Conservation (phyloP, 768 basidiomycete genomes). For the Mycena amicta region DNA sequence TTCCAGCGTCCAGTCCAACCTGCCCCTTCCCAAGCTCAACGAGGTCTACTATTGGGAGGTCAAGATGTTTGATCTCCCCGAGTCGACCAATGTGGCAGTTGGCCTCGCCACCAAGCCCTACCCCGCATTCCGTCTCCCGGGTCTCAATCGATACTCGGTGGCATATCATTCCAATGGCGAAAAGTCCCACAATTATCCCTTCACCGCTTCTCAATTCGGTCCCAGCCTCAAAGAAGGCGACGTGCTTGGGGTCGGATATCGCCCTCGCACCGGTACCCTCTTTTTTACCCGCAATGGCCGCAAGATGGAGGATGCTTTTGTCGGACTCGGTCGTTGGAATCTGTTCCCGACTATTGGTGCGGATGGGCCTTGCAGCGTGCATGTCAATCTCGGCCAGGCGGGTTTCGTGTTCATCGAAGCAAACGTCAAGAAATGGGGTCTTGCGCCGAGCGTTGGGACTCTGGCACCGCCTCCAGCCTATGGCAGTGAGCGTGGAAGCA, state of each 20-base stretch:
- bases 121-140: conserved; percentile 90
- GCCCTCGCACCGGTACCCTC: conserved; percentile 95
- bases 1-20: conserved; percentile 93
- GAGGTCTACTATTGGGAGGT: conserved; percentile 99
- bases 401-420: conserved; percentile 99
- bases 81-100: conserved; percentile 83
- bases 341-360: conserved; percentile 97
- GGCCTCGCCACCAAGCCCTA: conserved; percentile 97
- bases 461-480: conserved; percentile 97
- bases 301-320: conserved; percentile 94
- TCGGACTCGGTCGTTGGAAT: conserved; percentile 88
- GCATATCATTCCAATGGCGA: conserved; percentile 97
- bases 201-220: conserved; percentile 83
- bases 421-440: conserved; percentile 99
- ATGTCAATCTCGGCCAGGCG: conserved; percentile 96
- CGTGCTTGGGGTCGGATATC: conserved; percentile 93
- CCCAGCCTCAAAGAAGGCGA: conserved; percentile 89
- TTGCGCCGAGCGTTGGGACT: conserved; percentile 96
- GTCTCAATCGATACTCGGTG: conserved; percentile 82
- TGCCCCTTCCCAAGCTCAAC: conserved; percentile 95
- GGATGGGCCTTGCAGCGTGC: conserved; percentile 93
- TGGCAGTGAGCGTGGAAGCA: conserved; percentile 95
- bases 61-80: conserved; percentile 97
- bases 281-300: conserved; percentile 99
- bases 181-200: conserved; percentile 97